phyloP scores from a whole-genome alignment of 805 yeast species.

The Kluyveromyces dobzhanskii region DNA sequence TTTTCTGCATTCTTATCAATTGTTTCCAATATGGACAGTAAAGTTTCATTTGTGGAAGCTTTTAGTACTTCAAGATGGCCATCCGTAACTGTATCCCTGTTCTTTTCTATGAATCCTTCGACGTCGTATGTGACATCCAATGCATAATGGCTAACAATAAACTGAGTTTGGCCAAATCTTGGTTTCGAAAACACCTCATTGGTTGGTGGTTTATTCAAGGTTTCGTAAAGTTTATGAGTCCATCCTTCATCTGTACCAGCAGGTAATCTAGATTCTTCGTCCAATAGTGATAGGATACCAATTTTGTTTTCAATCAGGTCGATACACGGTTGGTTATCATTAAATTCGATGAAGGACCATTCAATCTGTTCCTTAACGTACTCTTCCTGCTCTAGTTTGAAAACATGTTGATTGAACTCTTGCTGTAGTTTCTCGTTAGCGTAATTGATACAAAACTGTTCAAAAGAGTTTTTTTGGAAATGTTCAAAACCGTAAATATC shows the following conservation, averaged over 20 bases:
- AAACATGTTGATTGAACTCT: constrained; percentile 94
- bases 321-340: constrained; percentile 96
- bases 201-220: constrained; percentile 71
- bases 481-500: constrained; percentile 98
- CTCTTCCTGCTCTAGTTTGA: constrained; percentile 94
- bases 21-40: constrained; percentile 55
- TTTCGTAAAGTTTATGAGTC: constrained; percentile 82
- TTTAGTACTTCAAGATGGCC: constrained; percentile 84
- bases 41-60: constrained; percentile 56
- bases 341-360: constrained; percentile 93
- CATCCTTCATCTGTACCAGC: constrained; percentile 89
- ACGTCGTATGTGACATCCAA: constrained; percentile 86
- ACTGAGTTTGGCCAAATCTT: constrained; percentile 85
- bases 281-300: constrained; percentile 81
- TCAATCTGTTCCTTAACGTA: constrained; percentile 86
- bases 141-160: constrained; percentile 89
- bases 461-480: constrained; percentile 88
- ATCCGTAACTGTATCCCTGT: constrained; percentile 95
- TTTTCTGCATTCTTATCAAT: constrained; percentile 48
- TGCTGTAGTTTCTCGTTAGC: constrained; percentile 96
- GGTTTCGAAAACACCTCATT: constrained; percentile 81
- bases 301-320: constrained; percentile 80
- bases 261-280: constrained; percentile 93
- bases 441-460: constrained; percentile 94
- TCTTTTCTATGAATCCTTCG: constrained; percentile 94